These are phyloP conservation scores for Actinomortierella ambigua DNA, from an alignment of 371 early-diverging fungal species.

Conservation along the genomic window DNA sequence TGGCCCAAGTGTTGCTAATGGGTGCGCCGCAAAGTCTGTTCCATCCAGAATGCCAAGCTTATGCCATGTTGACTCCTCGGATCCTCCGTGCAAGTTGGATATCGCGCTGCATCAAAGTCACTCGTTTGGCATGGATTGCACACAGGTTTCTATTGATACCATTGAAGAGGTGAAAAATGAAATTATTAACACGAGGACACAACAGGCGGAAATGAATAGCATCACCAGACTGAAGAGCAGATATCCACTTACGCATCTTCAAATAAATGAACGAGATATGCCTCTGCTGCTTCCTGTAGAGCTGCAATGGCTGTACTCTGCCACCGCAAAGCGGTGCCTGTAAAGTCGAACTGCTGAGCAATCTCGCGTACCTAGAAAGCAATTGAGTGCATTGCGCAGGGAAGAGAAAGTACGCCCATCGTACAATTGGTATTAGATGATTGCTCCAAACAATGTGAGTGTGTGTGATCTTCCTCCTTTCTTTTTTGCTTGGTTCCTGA, in stretches of 20 bases:
- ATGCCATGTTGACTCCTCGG: constrained; percentile 56
- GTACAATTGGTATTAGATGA: no score
- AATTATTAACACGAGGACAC: neutral
- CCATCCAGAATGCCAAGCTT: no score
- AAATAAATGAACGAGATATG: constrained; percentile 86
- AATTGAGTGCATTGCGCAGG: neutral
- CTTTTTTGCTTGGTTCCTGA: no score
- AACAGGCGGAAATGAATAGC: no score
- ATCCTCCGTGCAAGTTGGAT: constrained; percentile 91
- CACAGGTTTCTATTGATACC: constrained; percentile 72
- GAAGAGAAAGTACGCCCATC: neutral
- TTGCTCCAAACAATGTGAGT: no score
- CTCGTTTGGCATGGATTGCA: constrained; percentile 94
- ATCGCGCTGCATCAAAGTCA: constrained; percentile 92
- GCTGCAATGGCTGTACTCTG: constrained; percentile 82
- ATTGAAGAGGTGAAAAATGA: neutral
- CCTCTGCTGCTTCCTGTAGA: constrained; percentile 92
- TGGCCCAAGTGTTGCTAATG: no score
- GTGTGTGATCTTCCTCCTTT: no score
- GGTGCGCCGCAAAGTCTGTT: no score
- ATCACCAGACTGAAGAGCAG: no score
- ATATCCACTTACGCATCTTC: constrained; percentile 84
- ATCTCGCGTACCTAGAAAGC: constrained; percentile 67
- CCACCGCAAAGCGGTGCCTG: constrained; percentile 70
- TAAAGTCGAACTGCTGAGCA: constrained; percentile 51